Evolutionary conservation across 768 basidiomycete species (phyloP), one percentile per base, ranked within the genome.

Genomic region (Rhodosporidiobolus sp.): DNA sequence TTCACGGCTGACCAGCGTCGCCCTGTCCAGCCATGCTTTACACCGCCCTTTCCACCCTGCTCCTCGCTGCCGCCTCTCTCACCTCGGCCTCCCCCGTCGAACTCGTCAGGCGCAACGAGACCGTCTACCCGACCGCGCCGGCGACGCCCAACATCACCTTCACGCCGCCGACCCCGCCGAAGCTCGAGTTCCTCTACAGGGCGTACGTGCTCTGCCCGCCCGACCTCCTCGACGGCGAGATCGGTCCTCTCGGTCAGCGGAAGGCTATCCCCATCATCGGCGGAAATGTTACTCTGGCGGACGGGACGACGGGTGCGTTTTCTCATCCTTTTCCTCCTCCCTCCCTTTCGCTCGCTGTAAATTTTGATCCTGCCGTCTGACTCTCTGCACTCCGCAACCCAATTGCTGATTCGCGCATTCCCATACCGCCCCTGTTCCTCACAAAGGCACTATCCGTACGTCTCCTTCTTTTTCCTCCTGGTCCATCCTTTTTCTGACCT

Each of bases 211-310:
- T 57, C 34, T 69, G 67, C 48, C 67, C 67, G 22, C 32, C 54
- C 1, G 63, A 69, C 49, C 14, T 69, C 32, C 61, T 62, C 1
- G 61, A 62, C 16, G 22, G 26, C 5, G 46, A 38, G n/a, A 45
- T 55, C 14, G 67, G 67, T 4, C 67, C 67, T 22, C 56, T 57
- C n/a, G 67, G 67, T 17, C 61, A 63, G 14, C 17, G 67, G 0
- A 69, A 69, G 32, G 61, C 63, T 12, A 69, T 69, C 32, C 67
- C 67, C 17, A 69, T 69, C 49, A 24, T 58, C n/a, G 67, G 65
- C 3, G 57, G 57, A 16, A 48, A 48, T 17, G 46, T 49, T 2
- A 65, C 57, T 46, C 45, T 57, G 46, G 65, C 55, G 12, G 55
- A 55, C 14, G 49, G 57, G 30, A 57, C 57, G 24, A 65, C 56